These are phyloP conservation scores for Elaeis guineensis DNA, from an alignment of 176 grass and related monocot genomes.

Conservation along the genomic window DNA sequence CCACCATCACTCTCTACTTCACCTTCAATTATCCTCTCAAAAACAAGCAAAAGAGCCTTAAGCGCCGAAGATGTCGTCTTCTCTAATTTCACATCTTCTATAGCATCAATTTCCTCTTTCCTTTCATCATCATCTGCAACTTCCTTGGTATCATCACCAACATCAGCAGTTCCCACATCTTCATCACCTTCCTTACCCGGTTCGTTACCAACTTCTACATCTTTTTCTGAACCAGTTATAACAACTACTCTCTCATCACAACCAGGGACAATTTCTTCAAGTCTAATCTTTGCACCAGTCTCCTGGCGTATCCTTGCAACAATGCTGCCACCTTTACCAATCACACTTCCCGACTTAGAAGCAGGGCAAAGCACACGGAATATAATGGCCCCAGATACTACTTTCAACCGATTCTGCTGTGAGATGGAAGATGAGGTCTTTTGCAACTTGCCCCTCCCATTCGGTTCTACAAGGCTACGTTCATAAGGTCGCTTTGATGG, in stretches of 20 bases:
- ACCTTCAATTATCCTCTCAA: slow-evolving; percentile 58
- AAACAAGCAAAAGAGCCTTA: slow-evolving; percentile 60
- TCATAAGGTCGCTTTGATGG: slow-evolving; percentile 76
- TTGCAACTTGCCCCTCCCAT: slow-evolving; percentile 52
- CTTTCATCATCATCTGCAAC: slow-evolving; percentile 22
- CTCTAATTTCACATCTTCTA: slow-evolving; percentile 29
- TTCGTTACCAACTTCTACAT: slow-evolving; percentile 25
- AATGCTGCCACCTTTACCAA: slow-evolving; percentile 67
- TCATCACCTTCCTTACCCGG: slow-evolving; percentile 21
- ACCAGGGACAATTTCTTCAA: slow-evolving; percentile 47
- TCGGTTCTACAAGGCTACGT: slow-evolving; percentile 33
- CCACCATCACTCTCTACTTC: slow-evolving; percentile 38
- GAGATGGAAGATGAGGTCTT: slow-evolving; percentile 37
- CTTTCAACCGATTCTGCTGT: slow-evolving; percentile 32
- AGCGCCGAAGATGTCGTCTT: slow-evolving; percentile 34
- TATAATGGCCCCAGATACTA: slow-evolving; percentile 30
- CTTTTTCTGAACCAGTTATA: slow-evolving; percentile 38
- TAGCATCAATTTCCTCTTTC: slow-evolving; percentile 18
- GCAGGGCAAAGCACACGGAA: slow-evolving; percentile 72
- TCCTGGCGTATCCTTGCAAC: slow-evolving; percentile 70
- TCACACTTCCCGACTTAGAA: slow-evolving; percentile 70
- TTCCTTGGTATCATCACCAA: slow-evolving; percentile 23
- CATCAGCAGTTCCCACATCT: slow-evolving; percentile 15
- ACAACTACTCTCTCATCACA: slow-evolving; percentile 75
- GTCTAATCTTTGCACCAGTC: slow-evolving; percentile 57